phyloP scores from a whole-genome alignment of 371 early-diverging fungal species.

The Blakeslea trispora region DNA sequence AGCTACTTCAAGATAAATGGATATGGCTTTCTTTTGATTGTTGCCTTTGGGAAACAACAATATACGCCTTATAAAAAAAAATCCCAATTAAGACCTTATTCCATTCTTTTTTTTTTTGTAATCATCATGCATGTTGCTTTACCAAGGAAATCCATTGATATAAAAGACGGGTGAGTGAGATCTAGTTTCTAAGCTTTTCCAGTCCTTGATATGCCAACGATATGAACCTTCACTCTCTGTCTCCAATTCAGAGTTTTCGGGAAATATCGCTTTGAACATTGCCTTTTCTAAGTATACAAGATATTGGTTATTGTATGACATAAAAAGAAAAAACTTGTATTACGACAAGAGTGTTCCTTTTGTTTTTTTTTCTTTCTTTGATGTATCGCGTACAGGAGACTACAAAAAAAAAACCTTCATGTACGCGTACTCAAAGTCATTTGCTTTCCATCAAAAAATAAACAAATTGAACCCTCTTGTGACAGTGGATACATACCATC shows the following conservation, averaged over 20 bases:
- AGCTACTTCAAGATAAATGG: constrained; percentile 85
- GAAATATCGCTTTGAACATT: constrained; percentile 17
- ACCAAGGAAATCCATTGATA: constrained; percentile 26
- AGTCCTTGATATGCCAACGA: constrained; percentile 29
- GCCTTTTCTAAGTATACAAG: constrained; percentile 11
- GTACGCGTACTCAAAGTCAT: no score
- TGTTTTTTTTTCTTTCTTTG: neutral
- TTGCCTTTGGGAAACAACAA: constrained; percentile 93
- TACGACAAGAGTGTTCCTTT: constrained; percentile 1
- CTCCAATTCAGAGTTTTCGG: constrained; percentile 22
- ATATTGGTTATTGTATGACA: neutral
- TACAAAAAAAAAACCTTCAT: no score
- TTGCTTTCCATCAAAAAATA: neutral
- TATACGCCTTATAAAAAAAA: constrained; percentile 63
- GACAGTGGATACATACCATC: neutral
- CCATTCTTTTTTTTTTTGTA: neutral
- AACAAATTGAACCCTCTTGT: neutral
- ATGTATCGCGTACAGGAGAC: neutral
- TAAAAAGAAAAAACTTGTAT: neutral
- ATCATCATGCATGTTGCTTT: neutral
- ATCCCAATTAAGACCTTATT: neutral
- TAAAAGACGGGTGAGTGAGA: constrained; percentile 23
- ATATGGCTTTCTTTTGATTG: constrained; percentile 63
- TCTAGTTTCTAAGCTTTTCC: constrained; percentile 27
- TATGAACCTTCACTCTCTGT: constrained; percentile 14